phyloP scores from a whole-genome alignment of 108 stramenopile species.

The Fragilaria crotonensis region DNA sequence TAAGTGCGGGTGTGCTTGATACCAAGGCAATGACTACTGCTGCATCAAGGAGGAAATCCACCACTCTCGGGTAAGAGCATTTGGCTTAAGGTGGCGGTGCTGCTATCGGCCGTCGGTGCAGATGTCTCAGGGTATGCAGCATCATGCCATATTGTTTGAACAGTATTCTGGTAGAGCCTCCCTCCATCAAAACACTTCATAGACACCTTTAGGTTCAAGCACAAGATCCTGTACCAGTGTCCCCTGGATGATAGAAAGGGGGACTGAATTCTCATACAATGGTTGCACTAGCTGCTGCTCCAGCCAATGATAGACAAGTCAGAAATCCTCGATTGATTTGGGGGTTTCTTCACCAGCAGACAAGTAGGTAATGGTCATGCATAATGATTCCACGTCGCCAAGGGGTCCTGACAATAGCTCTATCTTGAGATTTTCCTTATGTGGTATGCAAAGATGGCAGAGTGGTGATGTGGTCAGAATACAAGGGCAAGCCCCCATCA shows the following conservation, averaged over 20 bases:
- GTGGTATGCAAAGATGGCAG: slow-evolving; percentile 73
- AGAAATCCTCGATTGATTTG: slow-evolving; percentile 30
- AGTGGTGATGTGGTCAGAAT: slow-evolving; percentile 36
- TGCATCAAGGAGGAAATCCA: too few species aligned
- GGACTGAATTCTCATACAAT: slow-evolving; percentile 72
- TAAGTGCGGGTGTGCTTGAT: too few species aligned
- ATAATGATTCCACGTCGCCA: slow-evolving; percentile 8
- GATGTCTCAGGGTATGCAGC: too few species aligned
- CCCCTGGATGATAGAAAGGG: slow-evolving; percentile 68
- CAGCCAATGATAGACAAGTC: slow-evolving; percentile 29
- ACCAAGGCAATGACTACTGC: too few species aligned
- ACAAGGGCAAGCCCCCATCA: slow-evolving; percentile 40
- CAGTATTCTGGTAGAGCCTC: slow-evolving; percentile 91
- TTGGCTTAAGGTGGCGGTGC: too few species aligned
- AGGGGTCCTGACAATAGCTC: slow-evolving; percentile 34
- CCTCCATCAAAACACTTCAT: slow-evolving; percentile 98
- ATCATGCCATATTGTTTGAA: neutral
- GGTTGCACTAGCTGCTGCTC: slow-evolving; percentile 40
- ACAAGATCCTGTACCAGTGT: slow-evolving; percentile 71
- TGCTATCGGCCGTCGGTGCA: too few species aligned
- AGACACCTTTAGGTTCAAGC: slow-evolving; percentile 69
- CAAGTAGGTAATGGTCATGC: slow-evolving; percentile 8
- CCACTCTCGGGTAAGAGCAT: too few species aligned
- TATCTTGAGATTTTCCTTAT: slow-evolving; percentile 80
- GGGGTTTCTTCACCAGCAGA: slow-evolving; percentile 20